These are phyloP conservation scores for Vitis riparia DNA, from an alignment of 164 flowering plant species.

Conservation along the genomic window DNA sequence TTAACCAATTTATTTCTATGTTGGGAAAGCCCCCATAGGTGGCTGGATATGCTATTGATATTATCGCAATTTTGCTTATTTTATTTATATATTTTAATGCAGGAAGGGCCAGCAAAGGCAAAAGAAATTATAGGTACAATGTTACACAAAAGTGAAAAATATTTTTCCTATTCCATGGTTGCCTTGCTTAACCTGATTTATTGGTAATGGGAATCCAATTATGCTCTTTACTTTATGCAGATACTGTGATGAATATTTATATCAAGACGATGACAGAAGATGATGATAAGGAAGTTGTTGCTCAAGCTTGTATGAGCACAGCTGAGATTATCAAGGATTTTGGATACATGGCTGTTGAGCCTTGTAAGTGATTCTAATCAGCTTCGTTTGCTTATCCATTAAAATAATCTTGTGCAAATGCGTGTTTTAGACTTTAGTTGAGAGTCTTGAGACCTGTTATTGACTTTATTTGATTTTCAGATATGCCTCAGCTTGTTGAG, in stretches of 20 bases:
- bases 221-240: constrained; percentile 36
- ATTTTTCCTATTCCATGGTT: not conserved
- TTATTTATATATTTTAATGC: constrained; percentile 20
- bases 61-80: not conserved
- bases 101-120: constrained; percentile 69
- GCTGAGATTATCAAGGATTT: constrained; percentile 80
- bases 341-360: constrained; percentile 70
- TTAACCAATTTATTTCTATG: not conserved
- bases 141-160: not conserved
- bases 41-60: not conserved
- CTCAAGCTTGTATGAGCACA: constrained; percentile 77
- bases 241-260: constrained; percentile 69
- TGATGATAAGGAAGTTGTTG: constrained; percentile 99
- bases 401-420: not conserved
- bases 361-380: constrained; percentile 48
- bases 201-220: constrained; percentile 3
- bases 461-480: constrained; percentile 34
- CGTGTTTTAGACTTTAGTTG: not conserved
- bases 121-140: constrained; percentile 75
- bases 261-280: constrained; percentile 85
- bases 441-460: not conserved
- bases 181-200: not conserved
- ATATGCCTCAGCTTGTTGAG: constrained; percentile 76
- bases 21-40: not conserved
- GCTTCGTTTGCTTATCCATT: constrained; percentile 7